Evolutionary conservation across 805 yeast species (phyloP).

Genomic region (Phaffomyces thermotolerans): DNA sequence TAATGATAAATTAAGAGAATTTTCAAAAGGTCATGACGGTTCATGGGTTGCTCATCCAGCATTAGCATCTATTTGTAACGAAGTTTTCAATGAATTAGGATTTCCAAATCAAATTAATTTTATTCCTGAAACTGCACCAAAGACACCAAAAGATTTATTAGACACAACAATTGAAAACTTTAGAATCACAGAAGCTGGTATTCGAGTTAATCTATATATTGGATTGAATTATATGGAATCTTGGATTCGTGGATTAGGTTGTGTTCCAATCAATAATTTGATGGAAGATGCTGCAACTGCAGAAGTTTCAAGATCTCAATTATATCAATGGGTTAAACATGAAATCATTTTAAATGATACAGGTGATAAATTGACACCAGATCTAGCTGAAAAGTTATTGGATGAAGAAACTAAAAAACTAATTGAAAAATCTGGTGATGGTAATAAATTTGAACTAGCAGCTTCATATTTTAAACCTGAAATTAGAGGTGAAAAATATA

Average conservation of each 20-base stretch:
- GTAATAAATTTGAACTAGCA: constrained; percentile 62
- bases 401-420: constrained; percentile 56
- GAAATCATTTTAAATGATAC: constrained; percentile 51
- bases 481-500: constrained; percentile 60
- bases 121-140: constrained; percentile 36
- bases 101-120: constrained; percentile 67
- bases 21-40: constrained; percentile 75
- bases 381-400: constrained; percentile 47
- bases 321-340: constrained; percentile 80
- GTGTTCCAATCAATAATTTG: constrained; percentile 78
- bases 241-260: constrained; percentile 78
- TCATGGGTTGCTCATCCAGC: constrained; percentile 91
- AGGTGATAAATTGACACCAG: constrained; percentile 52
- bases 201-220: constrained; percentile 62
- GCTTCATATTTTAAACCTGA: constrained; percentile 66
- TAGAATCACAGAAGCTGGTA: constrained; percentile 62
- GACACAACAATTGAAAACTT: constrained; percentile 59
- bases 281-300: constrained; percentile 93
- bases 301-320: constrained; percentile 75
- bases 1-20: constrained; percentile 70
- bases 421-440: constrained; percentile 34
- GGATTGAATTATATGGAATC: constrained; percentile 80
- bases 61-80: constrained; percentile 63
- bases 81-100: constrained; percentile 71
- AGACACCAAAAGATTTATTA: constrained; percentile 51